Percentiles rank a stretch among this genome's conserved stretches.
Evolutionary conservation across 139 green algal genomes (phyloP).

Genomic region (Deuterostichococcus epilithicus): DNA sequence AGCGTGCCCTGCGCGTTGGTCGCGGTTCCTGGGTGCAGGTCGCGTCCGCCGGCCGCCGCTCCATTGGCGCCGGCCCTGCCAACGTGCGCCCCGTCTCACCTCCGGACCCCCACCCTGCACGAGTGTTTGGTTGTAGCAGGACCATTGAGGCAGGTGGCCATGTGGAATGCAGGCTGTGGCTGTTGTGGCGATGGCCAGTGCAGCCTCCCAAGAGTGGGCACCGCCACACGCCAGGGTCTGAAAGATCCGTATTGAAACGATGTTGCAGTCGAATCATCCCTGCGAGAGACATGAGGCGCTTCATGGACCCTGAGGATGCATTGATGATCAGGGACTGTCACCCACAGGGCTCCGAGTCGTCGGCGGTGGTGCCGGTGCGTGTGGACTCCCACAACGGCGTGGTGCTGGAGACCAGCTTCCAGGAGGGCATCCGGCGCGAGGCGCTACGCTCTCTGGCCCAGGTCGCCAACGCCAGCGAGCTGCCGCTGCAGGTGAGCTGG

Average conservation of each 20-base stretch:
- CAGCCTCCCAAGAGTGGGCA: too few relatives aligned
- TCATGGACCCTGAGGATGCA: neutral
- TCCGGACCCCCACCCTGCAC: too few relatives aligned
- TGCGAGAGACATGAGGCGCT: conserved; percentile 4
- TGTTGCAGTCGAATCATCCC: conserved; percentile 23
- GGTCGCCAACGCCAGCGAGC: conserved; percentile 60
- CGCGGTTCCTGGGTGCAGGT: neutral
- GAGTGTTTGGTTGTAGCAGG: too few relatives aligned
- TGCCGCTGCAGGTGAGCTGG: conserved; percentile 55
- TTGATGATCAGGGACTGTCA: too few relatives aligned
- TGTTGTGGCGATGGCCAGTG: too few relatives aligned
- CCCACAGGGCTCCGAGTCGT: too few relatives aligned
- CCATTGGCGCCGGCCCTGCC: neutral
- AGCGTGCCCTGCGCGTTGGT: conserved; percentile 34
- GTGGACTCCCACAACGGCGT: conserved; percentile 25
- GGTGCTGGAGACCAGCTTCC: conserved; percentile 52
- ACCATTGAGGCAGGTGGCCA: too few relatives aligned
- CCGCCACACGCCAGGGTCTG: too few relatives aligned
- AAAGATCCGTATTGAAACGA: too few relatives aligned
- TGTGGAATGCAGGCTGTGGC: too few relatives aligned
- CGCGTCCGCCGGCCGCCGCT: neutral
- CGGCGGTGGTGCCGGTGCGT: conserved; percentile 12
- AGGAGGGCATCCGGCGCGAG: conserved; percentile 46
- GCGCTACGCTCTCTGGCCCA: conserved; percentile 64
- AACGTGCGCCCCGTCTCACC: too few relatives aligned